phyloP scores from a whole-genome alignment of 2,329 filamentous ascomycete genomes.

The Pseudogymnoascus sp. region DNA sequence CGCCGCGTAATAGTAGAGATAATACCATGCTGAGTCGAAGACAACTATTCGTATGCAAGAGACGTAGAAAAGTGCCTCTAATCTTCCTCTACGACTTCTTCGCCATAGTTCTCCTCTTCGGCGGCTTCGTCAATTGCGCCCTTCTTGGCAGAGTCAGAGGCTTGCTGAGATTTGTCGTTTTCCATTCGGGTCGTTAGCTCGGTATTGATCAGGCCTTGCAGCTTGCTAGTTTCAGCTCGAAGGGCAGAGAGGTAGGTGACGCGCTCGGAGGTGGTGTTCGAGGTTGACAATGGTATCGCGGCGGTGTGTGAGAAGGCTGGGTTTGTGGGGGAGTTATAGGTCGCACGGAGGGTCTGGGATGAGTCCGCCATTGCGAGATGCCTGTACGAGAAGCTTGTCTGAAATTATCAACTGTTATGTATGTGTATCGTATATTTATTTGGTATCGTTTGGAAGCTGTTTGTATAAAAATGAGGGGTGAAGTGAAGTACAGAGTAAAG shows the following conservation, averaged over 20 bases:
- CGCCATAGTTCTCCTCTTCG: constrained; percentile 76
- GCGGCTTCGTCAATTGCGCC: constrained; percentile 44
- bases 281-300: constrained; percentile 30
- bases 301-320: constrained; percentile 39
- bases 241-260: constrained; percentile 53
- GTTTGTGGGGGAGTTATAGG: constrained; percentile 47
- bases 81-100: constrained; percentile 66
- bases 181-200: constrained; percentile 70
- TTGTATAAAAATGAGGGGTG: not conserved
- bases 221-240: constrained; percentile 44
- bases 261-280: constrained; percentile 40
- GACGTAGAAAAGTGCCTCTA: constrained; percentile 26
- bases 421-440: not conserved
- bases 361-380: constrained; percentile 6
- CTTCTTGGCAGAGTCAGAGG: constrained; percentile 28
- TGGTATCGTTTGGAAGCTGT: not conserved
- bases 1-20: not conserved
- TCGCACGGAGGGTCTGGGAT: constrained; percentile 35
- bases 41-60: not conserved
- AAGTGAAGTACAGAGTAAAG: not conserved
- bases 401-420: not conserved
- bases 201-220: constrained; percentile 62
- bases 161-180: constrained; percentile 52
- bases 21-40: not conserved
- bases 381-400: not conserved